Evolutionary conservation across 208 protist species (phyloP).

Genomic region (Angomonas desouzai): DNA sequence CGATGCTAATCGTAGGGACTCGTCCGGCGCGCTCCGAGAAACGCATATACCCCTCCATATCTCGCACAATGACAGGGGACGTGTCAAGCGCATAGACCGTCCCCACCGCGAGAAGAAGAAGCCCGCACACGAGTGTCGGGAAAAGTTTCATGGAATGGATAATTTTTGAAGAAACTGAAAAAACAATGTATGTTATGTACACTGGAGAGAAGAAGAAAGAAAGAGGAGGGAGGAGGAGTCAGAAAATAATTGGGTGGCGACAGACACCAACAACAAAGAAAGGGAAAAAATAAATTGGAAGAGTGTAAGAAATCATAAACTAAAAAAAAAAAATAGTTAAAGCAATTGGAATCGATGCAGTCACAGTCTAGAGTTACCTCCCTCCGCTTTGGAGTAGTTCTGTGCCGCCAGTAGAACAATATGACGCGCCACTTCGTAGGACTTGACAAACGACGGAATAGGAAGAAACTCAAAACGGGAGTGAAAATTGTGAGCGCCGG

Average conservation of each 20-base stretch:
- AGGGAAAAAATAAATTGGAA: too few species aligned
- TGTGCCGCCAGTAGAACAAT: conserved; percentile 54
- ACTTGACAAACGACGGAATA: conserved; percentile 77
- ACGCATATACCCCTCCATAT: neutral
- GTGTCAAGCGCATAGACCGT: neutral
- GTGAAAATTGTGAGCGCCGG: conserved; percentile 87
- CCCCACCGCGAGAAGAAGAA: neutral
- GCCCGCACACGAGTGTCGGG: neutral
- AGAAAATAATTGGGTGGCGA: too few species aligned
- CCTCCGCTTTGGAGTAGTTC: conserved; percentile 20
- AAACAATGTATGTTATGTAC: neutral
- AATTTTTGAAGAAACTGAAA: neutral
- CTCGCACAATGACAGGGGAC: conserved; percentile 1
- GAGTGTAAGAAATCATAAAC: too few species aligned
- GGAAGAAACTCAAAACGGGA: conserved; percentile 83
- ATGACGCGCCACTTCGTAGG: conserved; percentile 70
- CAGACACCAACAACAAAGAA: too few species aligned
- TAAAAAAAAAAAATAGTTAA: conserved; percentile 24
- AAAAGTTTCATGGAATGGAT: neutral
- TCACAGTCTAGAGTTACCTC: neutral
- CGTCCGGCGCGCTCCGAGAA: neutral
- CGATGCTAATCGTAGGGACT: neutral
- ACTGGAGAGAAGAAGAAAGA: neutral
- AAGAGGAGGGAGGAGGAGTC: conserved; percentile 1
- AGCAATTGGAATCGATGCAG: conserved; percentile 6